A percentile compares a stretch with the other conserved stretches of the same genome.
phyloP scores from a whole-genome alignment of 441 rosid species.

The Pelargonium australe region DNA sequence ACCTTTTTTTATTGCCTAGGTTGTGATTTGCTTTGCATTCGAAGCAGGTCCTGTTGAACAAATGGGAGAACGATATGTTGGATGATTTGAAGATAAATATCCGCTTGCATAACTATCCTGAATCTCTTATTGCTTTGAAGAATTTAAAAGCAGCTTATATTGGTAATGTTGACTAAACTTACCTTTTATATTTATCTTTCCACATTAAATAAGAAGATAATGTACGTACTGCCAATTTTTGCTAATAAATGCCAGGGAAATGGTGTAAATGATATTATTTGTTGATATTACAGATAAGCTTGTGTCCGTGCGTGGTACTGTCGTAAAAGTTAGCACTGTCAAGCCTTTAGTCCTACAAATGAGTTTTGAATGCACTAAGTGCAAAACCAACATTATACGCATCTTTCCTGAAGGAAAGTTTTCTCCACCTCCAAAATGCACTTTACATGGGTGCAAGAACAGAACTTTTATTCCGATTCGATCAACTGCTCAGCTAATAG shows the following conservation, averaged over 20 bases:
- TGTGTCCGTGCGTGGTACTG: conserved; percentile 84
- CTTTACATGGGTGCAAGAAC: conserved; percentile 82
- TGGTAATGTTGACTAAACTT: conserved; percentile 38
- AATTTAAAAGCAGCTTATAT: conserved; percentile 91
- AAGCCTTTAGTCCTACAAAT: conserved; percentile 80
- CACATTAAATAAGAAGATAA: not conserved
- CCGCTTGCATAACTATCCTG: conserved; percentile 73
- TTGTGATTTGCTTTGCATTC: conserved; percentile 11
- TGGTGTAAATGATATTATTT: conserved; percentile 2
- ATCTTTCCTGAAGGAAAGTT: conserved; percentile 82
- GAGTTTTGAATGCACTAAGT: conserved; percentile 74
- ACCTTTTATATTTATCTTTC: conserved; percentile 4
- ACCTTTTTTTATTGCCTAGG: conserved; percentile 15
- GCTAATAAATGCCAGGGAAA: conserved; percentile 7
- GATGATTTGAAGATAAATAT: conserved; percentile 60
- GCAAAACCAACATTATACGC: conserved; percentile 54
- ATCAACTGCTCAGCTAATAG: conserved; percentile 66
- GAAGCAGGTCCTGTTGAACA: conserved; percentile 45
- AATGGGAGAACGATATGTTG: conserved; percentile 32
- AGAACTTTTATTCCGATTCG: conserved; percentile 69
- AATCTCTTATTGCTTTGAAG: conserved; percentile 75
- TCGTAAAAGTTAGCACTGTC: conserved; percentile 84
- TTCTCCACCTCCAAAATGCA: conserved; percentile 73
- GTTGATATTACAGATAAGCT: conserved; percentile 66
- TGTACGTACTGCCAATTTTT: not conserved